Evolutionary conservation across 2,329 filamentous ascomycete genomes (phyloP).

Genomic region (Beauveria caledonica): DNA sequence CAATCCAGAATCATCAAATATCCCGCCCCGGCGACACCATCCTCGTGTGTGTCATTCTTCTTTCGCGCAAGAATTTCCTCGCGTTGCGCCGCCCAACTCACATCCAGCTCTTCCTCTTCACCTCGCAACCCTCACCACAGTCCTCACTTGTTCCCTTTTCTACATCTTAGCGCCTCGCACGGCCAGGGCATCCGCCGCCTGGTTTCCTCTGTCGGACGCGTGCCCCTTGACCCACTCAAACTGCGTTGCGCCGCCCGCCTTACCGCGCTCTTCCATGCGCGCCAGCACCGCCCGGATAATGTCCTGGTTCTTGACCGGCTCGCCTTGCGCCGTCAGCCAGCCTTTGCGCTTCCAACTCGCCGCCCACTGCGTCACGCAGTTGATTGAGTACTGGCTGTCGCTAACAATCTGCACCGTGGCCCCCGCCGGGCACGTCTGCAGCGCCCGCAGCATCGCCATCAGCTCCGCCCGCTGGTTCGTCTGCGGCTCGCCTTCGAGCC

Average conservation of each 20-base stretch:
- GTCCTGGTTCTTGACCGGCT: conserved; percentile 78
- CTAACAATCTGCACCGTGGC: conserved; percentile 69
- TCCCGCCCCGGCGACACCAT: no score
- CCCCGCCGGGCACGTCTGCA: conserved; percentile 63
- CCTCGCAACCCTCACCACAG: not conserved
- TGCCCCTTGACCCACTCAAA: conserved; percentile 94
- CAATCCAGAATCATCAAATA: no score
- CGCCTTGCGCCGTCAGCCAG: conserved; percentile 67
- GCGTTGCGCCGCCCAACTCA: not conserved
- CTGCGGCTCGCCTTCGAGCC: conserved; percentile 63
- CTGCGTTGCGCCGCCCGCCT: conserved; percentile 50
- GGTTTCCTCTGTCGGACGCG: conserved; percentile 61
- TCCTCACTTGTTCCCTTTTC: not conserved
- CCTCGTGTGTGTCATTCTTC: no score
- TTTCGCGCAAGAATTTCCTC: no score
- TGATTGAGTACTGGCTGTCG: conserved; percentile 88
- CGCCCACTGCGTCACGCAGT: conserved; percentile 82
- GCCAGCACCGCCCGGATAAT: conserved; percentile 65
- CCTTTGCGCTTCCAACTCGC: conserved; percentile 63
- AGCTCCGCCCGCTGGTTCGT: conserved; percentile 97
- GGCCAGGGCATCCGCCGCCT: conserved; percentile 71
- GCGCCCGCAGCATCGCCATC: conserved; percentile 74
- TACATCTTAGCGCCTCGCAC: conserved; percentile 37
- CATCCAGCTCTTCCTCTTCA: not conserved
- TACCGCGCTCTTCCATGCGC: conserved; percentile 61